A percentile compares a stretch with the other conserved stretches of the same genome.
Evolutionary conservation across 2,329 filamentous ascomycete genomes (phyloP).

Genomic region (Penicillium sp.): DNA sequence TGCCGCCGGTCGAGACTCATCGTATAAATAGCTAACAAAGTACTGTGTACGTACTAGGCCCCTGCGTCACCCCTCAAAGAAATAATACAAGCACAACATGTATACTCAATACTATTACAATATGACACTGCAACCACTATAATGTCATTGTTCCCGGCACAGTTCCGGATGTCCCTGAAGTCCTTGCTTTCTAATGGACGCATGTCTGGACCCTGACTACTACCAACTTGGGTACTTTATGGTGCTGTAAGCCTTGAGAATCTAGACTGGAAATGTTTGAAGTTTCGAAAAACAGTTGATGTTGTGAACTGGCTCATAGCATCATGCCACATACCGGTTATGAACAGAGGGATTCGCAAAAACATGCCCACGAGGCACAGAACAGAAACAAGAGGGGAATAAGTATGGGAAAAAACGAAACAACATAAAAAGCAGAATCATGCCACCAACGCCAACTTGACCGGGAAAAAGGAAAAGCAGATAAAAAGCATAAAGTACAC

Average conservation of each 20-base stretch:
- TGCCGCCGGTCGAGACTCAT: conserved; percentile 16
- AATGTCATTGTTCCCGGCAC: conserved; percentile 1
- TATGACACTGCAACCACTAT: not conserved
- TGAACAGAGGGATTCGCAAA: not conserved
- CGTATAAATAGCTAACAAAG: not conserved
- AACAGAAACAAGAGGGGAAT: conserved; percentile 25
- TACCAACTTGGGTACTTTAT: not conserved
- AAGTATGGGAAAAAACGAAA: conserved; percentile 4
- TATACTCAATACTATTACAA: not conserved
- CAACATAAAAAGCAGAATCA: not conserved
- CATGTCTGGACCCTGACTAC: not conserved
- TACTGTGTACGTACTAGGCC: not conserved
- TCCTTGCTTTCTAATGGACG: conserved; percentile 3
- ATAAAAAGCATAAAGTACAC: conserved; percentile 18
- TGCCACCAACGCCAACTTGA: conserved; percentile 20
- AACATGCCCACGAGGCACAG: conserved; percentile 5
- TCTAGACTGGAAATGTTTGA: not conserved
- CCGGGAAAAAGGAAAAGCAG: not conserved
- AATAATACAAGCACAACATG: not conserved
- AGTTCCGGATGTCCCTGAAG: not conserved
- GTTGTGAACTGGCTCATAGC: conserved; percentile 11
- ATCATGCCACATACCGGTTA: conserved; percentile 1
- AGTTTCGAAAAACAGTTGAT: not conserved
- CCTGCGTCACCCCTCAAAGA: not conserved
- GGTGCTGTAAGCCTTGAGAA: not conserved